Percentiles rank a stretch among this genome's conserved stretches.
Conservation (phyloP, 2,329 filamentous ascomycete genomes). For the Exophiala aquamarina region DNA sequence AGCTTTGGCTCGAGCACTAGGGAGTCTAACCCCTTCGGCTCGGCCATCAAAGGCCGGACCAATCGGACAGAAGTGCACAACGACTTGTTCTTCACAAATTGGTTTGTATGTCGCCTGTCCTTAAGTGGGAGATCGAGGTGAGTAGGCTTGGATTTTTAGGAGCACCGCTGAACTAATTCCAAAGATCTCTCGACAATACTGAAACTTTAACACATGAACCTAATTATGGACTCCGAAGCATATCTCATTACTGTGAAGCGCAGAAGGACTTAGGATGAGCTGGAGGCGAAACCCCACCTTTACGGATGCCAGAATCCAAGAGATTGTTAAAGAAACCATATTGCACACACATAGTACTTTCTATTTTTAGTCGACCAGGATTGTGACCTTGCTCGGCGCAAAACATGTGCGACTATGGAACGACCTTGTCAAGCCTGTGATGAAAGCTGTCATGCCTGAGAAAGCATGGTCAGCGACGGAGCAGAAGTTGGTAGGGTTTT, state of each 20-base stretch:
- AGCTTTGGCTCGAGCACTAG: no score
- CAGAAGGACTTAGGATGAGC: slow-evolving; percentile 15
- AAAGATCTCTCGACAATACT: no score
- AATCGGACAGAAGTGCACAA: no score
- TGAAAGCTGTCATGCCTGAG: slow-evolving; percentile 67
- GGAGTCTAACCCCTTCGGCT: no score
- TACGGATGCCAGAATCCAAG: slow-evolving; percentile 13
- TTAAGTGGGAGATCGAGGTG: no score
- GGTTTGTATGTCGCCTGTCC: no score
- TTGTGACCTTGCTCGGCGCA: slow-evolving; percentile 73
- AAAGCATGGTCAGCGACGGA: slow-evolving; percentile 7
- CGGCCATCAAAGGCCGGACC: no score
- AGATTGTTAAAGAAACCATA: slow-evolving; percentile 17
- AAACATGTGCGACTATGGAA: slow-evolving; percentile 90
- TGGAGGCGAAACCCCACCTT: slow-evolving; percentile 12
- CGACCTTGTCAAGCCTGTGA: slow-evolving; percentile 47
- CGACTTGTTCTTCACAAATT: no score
- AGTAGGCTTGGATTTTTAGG: no score
- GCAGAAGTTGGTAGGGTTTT: slow-evolving; percentile 12
- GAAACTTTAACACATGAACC: no score
- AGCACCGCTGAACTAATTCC: no score
- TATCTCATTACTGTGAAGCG: slow-evolving; percentile 7
- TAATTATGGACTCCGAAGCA: not conserved
- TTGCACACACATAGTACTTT: slow-evolving; percentile 65
- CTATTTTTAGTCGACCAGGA: slow-evolving; percentile 81